Evolutionary conservation across 495 filamentous ascomycete genomes (phyloP).

Genomic region (Talaromyces borbonicus): DNA sequence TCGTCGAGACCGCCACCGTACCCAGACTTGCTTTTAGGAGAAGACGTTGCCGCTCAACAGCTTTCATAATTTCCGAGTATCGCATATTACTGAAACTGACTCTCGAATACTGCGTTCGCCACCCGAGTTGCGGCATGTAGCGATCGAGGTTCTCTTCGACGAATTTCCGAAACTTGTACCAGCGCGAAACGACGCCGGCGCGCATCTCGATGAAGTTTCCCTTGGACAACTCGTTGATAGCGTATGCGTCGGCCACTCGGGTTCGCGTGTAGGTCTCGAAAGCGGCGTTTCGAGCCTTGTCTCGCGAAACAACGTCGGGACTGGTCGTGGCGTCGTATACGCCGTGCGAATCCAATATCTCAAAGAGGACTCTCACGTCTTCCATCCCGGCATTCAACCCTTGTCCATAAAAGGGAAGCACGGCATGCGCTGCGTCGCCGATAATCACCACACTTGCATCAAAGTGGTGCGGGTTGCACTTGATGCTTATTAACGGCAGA

Average conservation of each 20-base stretch:
- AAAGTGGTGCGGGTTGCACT: conserved; percentile 82
- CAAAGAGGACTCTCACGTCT: conserved; percentile 73
- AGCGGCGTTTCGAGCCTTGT: conserved; percentile 39
- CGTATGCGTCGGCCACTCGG: conserved; percentile 65
- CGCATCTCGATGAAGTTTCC: conserved; percentile 94
- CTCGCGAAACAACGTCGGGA: conserved; percentile 29
- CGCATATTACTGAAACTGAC: conserved; percentile 88
- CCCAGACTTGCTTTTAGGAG: conserved; percentile 36
- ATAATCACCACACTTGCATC: conserved; percentile 68
- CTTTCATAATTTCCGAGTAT: conserved; percentile 71
- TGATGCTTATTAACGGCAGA: conserved; percentile 84
- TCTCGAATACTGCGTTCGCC: conserved; percentile 86
- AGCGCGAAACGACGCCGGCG: conserved; percentile 59
- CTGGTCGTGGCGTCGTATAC: conserved; percentile 28
- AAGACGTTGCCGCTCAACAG: conserved; percentile 56
- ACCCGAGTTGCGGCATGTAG: conserved; percentile 68
- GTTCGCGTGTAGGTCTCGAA: conserved; percentile 64
- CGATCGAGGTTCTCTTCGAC: conserved; percentile 75
- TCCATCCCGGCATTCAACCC: conserved; percentile 84
- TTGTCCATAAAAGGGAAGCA: conserved; percentile 93
- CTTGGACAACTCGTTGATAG: conserved; percentile 87
- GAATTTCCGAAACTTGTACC: conserved; percentile 70
- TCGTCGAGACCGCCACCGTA: conserved; percentile 16
- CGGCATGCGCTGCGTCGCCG: conserved; percentile 93
- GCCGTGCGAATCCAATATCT: conserved; percentile 56